A percentile compares a stretch with the other conserved stretches of the same genome.
Evolutionary conservation across 768 basidiomycete genomes (phyloP).

Genomic region (Podaxis carcinomalis): DNA sequence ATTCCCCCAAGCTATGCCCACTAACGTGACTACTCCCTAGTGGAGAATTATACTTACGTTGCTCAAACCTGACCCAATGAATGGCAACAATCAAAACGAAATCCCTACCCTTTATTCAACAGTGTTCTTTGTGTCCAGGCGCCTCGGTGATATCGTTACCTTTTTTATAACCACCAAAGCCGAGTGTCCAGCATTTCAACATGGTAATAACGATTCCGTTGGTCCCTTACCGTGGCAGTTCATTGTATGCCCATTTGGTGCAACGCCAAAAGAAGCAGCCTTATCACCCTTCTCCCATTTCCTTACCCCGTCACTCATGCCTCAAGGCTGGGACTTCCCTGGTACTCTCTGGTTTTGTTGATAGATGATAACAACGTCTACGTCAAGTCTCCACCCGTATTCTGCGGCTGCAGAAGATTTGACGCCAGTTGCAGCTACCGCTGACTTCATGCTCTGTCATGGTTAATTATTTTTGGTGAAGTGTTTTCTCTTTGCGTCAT

Average conservation of each 20-base stretch:
- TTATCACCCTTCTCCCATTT: conserved; percentile 8
- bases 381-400: not conserved
- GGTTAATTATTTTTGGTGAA: not conserved
- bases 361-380: not conserved
- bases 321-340: not conserved
- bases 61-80: not conserved
- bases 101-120: not conserved
- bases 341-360: not conserved
- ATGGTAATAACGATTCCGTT: not conserved
- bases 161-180: not conserved
- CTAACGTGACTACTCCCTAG: not conserved
- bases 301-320: not conserved
- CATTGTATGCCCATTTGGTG: not conserved
- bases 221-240: not conserved
- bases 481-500: not conserved
- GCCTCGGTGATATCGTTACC: not conserved
- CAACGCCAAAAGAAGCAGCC: not conserved
- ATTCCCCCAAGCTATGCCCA: not conserved
- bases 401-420: not conserved
- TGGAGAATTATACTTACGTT: not conserved
- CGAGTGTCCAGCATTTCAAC: not conserved
- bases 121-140: not conserved
- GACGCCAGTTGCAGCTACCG: not conserved
- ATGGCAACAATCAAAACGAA: conserved; percentile 5
- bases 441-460: not conserved